A percentile compares a stretch with the other conserved stretches of the same genome.
Conservation (phyloP, 257 asterid genomes). For the Agastache rugosa region DNA sequence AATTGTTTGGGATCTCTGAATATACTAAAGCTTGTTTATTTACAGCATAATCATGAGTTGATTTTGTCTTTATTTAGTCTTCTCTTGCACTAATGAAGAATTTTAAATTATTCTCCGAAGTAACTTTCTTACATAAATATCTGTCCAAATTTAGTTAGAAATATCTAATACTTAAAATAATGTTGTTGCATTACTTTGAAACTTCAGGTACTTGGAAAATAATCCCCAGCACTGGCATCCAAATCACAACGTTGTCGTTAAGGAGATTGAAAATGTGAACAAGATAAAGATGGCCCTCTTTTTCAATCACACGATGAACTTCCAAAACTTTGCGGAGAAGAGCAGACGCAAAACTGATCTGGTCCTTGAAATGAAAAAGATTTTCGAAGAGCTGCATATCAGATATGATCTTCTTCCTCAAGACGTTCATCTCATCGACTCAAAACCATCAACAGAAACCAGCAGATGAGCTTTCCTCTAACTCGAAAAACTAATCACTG, state of each 20-base stretch:
- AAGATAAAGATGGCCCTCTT: slow-evolving; percentile 82
- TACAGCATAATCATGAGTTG: not conserved
- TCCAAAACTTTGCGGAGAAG: slow-evolving; percentile 77
- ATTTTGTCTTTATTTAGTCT: not conserved
- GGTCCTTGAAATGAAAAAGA: slow-evolving; percentile 79
- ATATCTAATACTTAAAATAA: not conserved
- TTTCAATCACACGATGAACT: slow-evolving; percentile 93
- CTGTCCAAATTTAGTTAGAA: not conserved
- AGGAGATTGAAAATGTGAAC: slow-evolving; percentile 89
- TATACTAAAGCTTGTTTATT: not conserved
- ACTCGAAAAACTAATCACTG: not conserved
- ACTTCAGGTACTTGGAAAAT: slow-evolving; percentile 76
- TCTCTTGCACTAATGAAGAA: not conserved
- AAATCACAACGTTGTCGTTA: slow-evolving; percentile 81
- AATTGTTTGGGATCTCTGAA: not conserved
- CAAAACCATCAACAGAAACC: slow-evolving; percentile 42
- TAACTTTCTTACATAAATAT: not conserved
- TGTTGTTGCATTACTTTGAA: slow-evolving; percentile 14
- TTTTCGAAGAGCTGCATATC: slow-evolving; percentile 80
- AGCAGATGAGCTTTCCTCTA: slow-evolving; percentile 38
- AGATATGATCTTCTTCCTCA: slow-evolving; percentile 87
- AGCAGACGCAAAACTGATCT: slow-evolving; percentile 67
- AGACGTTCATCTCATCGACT: slow-evolving; percentile 67
- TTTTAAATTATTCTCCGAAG: not conserved
- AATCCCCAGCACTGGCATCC: slow-evolving; percentile 82